Percentiles rank a stretch among this genome's conserved stretches.
Evolutionary conservation across 176 grass and related monocot species (phyloP).

Genomic region (Carex scoparia): DNA sequence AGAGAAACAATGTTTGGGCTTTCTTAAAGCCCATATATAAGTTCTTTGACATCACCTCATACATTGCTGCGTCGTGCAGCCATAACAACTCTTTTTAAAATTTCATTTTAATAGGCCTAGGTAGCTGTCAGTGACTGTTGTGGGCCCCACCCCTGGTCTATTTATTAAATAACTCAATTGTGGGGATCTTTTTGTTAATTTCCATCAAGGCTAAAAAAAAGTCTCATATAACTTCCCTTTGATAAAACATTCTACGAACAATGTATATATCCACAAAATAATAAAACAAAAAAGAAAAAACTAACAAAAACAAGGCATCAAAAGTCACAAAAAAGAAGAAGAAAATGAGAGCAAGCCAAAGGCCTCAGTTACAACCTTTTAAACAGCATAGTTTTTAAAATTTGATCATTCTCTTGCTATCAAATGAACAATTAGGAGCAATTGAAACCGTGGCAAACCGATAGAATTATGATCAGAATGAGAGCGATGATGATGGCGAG

Average conservation of each 20-base stretch:
- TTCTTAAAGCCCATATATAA: background rate
- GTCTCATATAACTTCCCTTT: too few relatives aligned
- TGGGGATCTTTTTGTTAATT: background rate
- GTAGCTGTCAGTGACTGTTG: too few relatives aligned
- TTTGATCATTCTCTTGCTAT: background rate
- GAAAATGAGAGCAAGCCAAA: background rate
- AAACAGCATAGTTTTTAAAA: conserved; percentile 1
- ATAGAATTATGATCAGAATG: conserved; percentile 73
- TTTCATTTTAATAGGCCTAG: too few relatives aligned
- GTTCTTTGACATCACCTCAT: background rate
- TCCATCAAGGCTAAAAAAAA: too few relatives aligned
- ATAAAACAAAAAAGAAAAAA: background rate
- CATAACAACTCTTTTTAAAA: too few relatives aligned
- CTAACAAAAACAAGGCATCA: background rate
- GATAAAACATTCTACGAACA: background rate
- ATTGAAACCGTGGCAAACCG: conserved; percentile 53
- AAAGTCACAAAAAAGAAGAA: background rate
- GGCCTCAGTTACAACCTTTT: background rate
- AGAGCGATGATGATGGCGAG: conserved; percentile 50
- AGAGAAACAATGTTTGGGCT: background rate
- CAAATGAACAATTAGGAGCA: conserved; percentile 20
- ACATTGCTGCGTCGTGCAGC: too few relatives aligned
- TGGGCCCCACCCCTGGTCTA: too few relatives aligned
- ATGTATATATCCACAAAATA: background rate
- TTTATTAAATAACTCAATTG: too few relatives aligned